Percentiles rank a stretch among this genome's conserved stretches.
phyloP scores from a whole-genome alignment of 768 basidiomycete species.

The Collybiopsis luxurians region DNA sequence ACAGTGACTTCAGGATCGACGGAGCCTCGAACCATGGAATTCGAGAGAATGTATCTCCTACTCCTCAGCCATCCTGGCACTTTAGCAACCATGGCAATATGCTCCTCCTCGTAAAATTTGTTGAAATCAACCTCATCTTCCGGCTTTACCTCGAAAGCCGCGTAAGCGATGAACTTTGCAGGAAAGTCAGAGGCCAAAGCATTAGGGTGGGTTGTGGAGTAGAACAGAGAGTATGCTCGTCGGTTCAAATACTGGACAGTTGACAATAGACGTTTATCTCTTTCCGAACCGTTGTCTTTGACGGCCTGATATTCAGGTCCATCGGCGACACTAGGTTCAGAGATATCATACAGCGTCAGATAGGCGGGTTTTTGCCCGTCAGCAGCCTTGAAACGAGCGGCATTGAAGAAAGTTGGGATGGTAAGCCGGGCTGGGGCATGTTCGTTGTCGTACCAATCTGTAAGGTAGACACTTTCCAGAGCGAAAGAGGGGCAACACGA shows the following conservation, averaged over 20 bases:
- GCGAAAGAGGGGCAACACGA: neutral
- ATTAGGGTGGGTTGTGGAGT: slow-evolving; percentile 15
- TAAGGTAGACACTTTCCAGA: too few relatives aligned
- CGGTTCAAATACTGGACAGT: slow-evolving; percentile 21
- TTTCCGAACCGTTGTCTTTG: slow-evolving; percentile 20
- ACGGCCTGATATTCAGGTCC: slow-evolving; percentile 24
- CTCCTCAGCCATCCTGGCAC: slow-evolving; percentile 28
- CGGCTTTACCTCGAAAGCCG: slow-evolving; percentile 14
- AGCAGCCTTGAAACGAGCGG: slow-evolving; percentile 29
- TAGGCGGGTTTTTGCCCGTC: slow-evolving; percentile 24
- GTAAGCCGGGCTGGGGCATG: slow-evolving; percentile 30
- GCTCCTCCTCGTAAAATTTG: slow-evolving; percentile 34
- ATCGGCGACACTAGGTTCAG: slow-evolving; percentile 19
- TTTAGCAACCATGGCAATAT: slow-evolving; percentile 25
- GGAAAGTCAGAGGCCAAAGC: slow-evolving; percentile 12
- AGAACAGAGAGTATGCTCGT: slow-evolving; percentile 20
- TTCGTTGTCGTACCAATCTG: slow-evolving; percentile 36
- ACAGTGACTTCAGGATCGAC: slow-evolving; percentile 9
- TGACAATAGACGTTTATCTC: slow-evolving; percentile 23
- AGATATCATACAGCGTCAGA: slow-evolving; percentile 30
- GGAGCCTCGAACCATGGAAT: slow-evolving; percentile 5
- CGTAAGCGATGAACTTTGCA: slow-evolving; percentile 19
- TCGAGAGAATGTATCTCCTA: slow-evolving; percentile 24
- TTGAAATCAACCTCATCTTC: slow-evolving; percentile 25
- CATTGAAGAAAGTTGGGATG: slow-evolving; percentile 27